These are phyloP conservation scores for Leishmania braziliensis DNA, from an alignment of 208 protist species.

Conservation along the genomic window DNA sequence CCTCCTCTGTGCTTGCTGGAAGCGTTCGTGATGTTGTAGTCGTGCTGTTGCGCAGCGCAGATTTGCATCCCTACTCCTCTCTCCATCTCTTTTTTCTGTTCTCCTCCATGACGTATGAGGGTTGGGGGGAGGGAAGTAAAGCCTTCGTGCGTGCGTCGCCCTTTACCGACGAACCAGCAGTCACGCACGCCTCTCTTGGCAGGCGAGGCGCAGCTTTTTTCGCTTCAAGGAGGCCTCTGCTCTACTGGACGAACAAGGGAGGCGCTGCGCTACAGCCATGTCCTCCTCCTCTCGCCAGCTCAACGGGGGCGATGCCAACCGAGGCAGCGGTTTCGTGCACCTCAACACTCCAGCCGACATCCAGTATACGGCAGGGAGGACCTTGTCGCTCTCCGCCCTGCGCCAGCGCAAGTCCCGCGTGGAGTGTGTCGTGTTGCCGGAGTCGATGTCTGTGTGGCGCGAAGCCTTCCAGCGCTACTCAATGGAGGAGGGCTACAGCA, in stretches of 20 bases:
- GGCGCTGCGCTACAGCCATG: not conserved
- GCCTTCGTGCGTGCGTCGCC: not conserved
- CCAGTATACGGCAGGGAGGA: conserved; percentile 65
- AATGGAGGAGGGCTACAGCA: conserved; percentile 47
- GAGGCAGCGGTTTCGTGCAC: conserved; percentile 86
- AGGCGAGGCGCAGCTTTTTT: no score
- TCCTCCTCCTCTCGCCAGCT: not conserved
- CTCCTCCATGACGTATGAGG: not conserved
- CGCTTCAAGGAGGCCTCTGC: not conserved
- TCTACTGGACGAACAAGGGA: not conserved
- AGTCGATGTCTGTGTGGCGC: conserved; percentile 58
- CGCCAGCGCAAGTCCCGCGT: conserved; percentile 46
- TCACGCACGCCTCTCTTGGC: not conserved
- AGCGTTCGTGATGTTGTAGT: not conserved
- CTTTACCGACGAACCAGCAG: not conserved
- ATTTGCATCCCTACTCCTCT: not conserved
- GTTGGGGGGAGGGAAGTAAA: no score
- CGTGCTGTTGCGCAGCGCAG: not conserved
- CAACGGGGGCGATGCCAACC: conserved; percentile 4
- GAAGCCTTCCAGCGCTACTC: conserved; percentile 47
- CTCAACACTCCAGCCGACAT: conserved; percentile 86
- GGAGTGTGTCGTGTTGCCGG: conserved; percentile 73
- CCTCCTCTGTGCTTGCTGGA: no score
- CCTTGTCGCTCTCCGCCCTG: conserved; percentile 69
- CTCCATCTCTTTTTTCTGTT: not conserved